A percentile compares a stretch with the other conserved stretches of the same genome.
These are phyloP conservation scores for Alternaria burnsii DNA, from an alignment of 2,329 filamentous ascomycete species.

Conservation along the genomic window DNA sequence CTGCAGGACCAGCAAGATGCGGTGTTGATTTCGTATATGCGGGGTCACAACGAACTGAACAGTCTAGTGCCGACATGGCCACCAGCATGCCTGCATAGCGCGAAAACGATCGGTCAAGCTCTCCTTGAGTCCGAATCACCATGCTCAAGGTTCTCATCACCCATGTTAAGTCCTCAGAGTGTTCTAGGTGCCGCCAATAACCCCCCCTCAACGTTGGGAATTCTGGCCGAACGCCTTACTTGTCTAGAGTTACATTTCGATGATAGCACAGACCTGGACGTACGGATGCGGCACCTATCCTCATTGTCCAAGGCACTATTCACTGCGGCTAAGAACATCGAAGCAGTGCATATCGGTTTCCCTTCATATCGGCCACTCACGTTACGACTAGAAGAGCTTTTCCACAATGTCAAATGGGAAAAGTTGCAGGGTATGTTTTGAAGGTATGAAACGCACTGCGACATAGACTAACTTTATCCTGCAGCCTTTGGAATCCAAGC, in stretches of 20 bases:
- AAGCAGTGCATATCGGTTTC: constrained; percentile 71
- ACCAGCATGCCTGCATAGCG: constrained; percentile 68
- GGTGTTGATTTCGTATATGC: constrained; percentile 61
- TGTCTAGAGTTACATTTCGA: constrained; percentile 72
- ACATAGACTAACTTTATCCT: not conserved
- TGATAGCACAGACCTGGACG: constrained; percentile 64
- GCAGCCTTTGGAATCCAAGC: constrained; percentile 69
- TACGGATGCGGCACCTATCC: constrained; percentile 66
- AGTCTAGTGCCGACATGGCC: constrained; percentile 66
- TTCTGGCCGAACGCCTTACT: constrained; percentile 65
- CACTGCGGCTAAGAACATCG: constrained; percentile 65
- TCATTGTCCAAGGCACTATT: constrained; percentile 67
- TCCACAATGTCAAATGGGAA: constrained; percentile 69
- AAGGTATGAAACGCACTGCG: not conserved
- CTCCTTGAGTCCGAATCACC: constrained; percentile 65
- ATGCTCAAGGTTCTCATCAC: constrained; percentile 68
- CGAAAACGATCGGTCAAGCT: constrained; percentile 66
- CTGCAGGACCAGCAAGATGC: constrained; percentile 68
- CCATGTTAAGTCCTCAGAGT: constrained; percentile 69
- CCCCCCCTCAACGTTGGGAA: constrained; percentile 58
- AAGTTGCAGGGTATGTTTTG: constrained; percentile 56
- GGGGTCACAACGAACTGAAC: constrained; percentile 56
- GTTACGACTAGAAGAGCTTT: constrained; percentile 67
- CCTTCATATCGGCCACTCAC: constrained; percentile 65
- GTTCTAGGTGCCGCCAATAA: constrained; percentile 61